A percentile compares a stretch with the other conserved stretches of the same genome.
Evolutionary conservation across 768 basidiomycete species (phyloP).

Genomic region (Leccinum boreale): DNA sequence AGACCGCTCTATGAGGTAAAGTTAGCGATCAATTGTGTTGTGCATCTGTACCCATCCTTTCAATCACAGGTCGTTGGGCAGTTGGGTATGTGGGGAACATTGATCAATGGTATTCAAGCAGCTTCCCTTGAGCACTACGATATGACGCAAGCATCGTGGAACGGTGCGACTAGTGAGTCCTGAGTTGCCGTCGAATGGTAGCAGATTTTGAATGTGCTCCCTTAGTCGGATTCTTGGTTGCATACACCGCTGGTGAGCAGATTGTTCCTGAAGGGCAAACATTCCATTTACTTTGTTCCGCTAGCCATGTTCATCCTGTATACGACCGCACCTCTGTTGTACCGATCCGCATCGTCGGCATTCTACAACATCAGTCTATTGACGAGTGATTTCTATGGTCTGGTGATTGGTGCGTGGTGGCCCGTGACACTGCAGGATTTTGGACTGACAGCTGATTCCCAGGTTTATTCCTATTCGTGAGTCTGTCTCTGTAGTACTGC

Average conservation of each 20-base stretch:
- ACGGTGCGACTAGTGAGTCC: conserved; percentile 61
- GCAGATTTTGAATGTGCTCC: not conserved
- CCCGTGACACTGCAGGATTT: not conserved
- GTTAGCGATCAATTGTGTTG: not conserved
- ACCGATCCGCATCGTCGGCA: conserved; percentile 81
- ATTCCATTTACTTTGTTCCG: not conserved
- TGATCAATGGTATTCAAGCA: conserved; percentile 78
- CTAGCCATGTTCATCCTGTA: conserved; percentile 82
- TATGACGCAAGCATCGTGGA: conserved; percentile 71
- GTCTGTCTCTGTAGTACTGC: conserved; percentile 10
- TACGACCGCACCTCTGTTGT: conserved; percentile 80
- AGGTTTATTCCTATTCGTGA: conserved; percentile 55
- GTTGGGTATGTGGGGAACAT: conserved; percentile 78
- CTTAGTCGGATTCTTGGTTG: conserved; percentile 50
- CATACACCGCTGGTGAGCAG: conserved; percentile 43
- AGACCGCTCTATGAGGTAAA: conserved; percentile 74
- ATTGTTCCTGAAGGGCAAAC: not conserved
- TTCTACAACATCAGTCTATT: conserved; percentile 84
- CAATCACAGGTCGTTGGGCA: conserved; percentile 68
- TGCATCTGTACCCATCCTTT: not conserved
- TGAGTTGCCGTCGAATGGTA: conserved; percentile 28
- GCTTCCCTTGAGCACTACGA: conserved; percentile 66
- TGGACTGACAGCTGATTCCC: conserved; percentile 3
- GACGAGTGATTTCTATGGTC: conserved; percentile 86
- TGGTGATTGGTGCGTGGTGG: conserved; percentile 58